Percentiles rank a stretch among this genome's conserved stretches.
phyloP scores from a whole-genome alignment of 1,284 basidiomycete species.

The Naganishia cerealis region DNA sequence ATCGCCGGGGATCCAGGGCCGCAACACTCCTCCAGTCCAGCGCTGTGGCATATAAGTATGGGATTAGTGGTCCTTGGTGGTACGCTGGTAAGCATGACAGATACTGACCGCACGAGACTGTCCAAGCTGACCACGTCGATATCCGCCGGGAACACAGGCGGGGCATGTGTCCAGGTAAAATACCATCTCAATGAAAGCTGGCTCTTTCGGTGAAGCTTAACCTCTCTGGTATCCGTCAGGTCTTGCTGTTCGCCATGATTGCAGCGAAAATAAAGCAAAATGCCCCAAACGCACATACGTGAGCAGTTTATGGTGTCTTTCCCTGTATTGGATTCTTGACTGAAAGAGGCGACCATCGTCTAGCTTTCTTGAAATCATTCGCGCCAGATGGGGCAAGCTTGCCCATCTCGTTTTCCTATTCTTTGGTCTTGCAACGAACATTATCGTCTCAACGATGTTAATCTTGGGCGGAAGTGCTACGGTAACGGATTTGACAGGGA shows the following conservation, averaged over 20 bases:
- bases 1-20: neutral
- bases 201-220: constrained; percentile 38
- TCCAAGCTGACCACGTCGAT: neutral
- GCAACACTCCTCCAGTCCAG: constrained; percentile 53
- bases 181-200: neutral
- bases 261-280: constrained; percentile 62
- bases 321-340: constrained; percentile 54
- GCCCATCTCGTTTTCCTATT: constrained; percentile 76
- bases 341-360: neutral
- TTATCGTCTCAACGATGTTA: constrained; percentile 67
- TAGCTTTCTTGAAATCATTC: constrained; percentile 63
- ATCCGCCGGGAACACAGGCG: neutral
- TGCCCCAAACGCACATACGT: constrained; percentile 58
- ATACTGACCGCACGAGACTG: neutral
- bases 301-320: constrained; percentile 44
- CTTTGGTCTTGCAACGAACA: constrained; percentile 73
- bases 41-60: constrained; percentile 79
- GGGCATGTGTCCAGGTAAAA: constrained; percentile 19
- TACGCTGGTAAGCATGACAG: constrained; percentile 26
- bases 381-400: constrained; percentile 68
- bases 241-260: constrained; percentile 60
- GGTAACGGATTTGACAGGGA: constrained; percentile 74
- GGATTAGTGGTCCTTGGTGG: constrained; percentile 61
- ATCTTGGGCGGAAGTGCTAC: constrained; percentile 72
- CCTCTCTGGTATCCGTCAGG: constrained; percentile 37